These are phyloP conservation scores for Rhynchosporium graminicola DNA, from an alignment of 2,329 filamentous ascomycete species.

Conservation along the genomic window DNA sequence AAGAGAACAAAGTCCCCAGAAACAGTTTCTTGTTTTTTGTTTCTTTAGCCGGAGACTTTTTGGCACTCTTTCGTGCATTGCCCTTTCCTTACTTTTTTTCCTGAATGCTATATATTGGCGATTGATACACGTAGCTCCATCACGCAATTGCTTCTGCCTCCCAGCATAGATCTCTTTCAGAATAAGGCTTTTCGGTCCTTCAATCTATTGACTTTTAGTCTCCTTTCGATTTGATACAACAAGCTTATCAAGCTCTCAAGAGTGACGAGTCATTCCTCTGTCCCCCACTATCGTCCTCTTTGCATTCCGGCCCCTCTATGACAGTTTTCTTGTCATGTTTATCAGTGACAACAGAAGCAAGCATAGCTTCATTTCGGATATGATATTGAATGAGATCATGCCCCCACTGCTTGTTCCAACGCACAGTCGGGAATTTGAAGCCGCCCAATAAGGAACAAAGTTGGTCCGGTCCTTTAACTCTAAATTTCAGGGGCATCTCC, in stretches of 20 bases:
- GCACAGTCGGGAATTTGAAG: not conserved
- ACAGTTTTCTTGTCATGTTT: not conserved
- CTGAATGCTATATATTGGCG: too few species aligned
- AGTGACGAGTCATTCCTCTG: not conserved
- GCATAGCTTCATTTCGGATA: conserved; percentile 1
- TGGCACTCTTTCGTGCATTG: too few species aligned
- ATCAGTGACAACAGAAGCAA: conserved; percentile 4
- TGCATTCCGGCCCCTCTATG: conserved; percentile 1
- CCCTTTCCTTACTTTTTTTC: too few species aligned
- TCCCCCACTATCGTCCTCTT: not conserved
- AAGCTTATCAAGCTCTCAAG: too few species aligned
- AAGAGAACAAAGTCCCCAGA: not conserved
- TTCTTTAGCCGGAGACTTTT: not conserved
- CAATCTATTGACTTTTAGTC: too few species aligned
- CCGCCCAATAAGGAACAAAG: conserved; percentile 16
- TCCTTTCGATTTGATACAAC: too few species aligned
- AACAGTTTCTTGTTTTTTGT: not conserved
- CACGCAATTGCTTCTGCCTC: not conserved
- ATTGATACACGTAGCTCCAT: too few species aligned
- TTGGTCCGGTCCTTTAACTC: conserved; percentile 8
- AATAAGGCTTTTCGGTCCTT: not conserved
- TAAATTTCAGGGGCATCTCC: conserved; percentile 15
- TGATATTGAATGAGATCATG: conserved; percentile 6
- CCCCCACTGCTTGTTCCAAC: conserved; percentile 3
- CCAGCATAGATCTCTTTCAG: not conserved